phyloP scores from a whole-genome alignment of 345 rosid genomes.

The Moringa oleifera region DNA sequence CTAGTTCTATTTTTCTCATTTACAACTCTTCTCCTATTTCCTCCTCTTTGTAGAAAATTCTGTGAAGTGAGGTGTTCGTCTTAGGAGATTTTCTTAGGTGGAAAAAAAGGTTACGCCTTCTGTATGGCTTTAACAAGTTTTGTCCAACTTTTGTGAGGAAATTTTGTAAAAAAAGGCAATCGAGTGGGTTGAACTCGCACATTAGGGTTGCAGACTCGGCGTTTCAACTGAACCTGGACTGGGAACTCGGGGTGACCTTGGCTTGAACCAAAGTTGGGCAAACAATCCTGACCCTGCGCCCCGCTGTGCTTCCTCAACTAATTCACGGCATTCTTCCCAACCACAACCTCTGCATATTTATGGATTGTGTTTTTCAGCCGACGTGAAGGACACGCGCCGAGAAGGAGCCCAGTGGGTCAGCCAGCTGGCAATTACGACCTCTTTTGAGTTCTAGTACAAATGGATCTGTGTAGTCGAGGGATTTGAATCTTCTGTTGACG shows the following conservation, averaged over 20 bases:
- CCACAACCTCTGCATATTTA: too few species aligned
- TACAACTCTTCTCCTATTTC: not conserved
- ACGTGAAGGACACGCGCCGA: too few species aligned
- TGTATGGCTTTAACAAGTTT: slow-evolving; percentile 4
- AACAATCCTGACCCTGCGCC: slow-evolving; percentile 5
- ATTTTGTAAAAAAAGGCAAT: not conserved
- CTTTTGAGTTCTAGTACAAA: too few species aligned
- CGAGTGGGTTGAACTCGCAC: slow-evolving; percentile 7
- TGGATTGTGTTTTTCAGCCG: too few species aligned
- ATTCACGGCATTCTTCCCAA: too few species aligned
- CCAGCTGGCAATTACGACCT: too few species aligned
- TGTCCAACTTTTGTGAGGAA: not conserved
- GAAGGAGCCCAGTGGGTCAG: too few species aligned
- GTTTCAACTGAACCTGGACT: too few species aligned
- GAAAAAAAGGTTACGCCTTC: not conserved
- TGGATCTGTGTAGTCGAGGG: too few species aligned
- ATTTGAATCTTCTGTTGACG: too few species aligned
- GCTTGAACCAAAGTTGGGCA: slow-evolving; percentile 15
- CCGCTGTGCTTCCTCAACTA: too few species aligned
- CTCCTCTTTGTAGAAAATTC: slow-evolving; percentile 4
- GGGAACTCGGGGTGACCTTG: not conserved
- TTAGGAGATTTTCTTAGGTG: not conserved
- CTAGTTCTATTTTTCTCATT: not conserved
- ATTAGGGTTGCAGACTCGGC: too few species aligned
- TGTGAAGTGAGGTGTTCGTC: not conserved